Conservation (phyloP, 257 asterid species). For the Solanum habrochaites region DNA sequence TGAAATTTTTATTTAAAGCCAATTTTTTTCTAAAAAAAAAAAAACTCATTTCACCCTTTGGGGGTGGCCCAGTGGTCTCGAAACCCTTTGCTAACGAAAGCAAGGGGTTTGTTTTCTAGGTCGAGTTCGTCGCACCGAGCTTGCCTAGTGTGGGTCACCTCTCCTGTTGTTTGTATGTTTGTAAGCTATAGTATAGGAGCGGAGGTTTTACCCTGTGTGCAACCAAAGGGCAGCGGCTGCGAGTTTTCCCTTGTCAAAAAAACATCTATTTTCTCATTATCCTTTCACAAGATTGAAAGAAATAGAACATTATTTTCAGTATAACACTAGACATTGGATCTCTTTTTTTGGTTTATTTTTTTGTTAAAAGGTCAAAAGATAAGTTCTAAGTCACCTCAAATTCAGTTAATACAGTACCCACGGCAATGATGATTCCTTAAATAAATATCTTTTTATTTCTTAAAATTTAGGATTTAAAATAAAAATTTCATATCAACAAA, state of each 20-base stretch:
- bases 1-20: neutral
- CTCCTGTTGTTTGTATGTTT: neutral
- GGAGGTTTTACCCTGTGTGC: neutral
- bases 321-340: neutral
- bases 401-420: neutral
- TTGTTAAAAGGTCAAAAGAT: neutral
- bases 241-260: neutral
- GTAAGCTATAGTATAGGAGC: neutral
- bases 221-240: neutral
- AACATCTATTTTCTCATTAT: neutral
- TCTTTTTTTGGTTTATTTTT: neutral
- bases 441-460: neutral
- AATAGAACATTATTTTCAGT: neutral
- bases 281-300: neutral
- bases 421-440: neutral
- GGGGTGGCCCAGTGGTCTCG: neutral
- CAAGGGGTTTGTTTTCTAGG: neutral
- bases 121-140: neutral
- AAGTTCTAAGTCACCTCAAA: neutral
- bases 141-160: neutral
- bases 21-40: rapidly evolving
- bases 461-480: neutral
- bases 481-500: neutral
- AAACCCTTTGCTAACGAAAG: neutral
- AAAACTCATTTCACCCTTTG: neutral